A percentile compares a stretch with the other conserved stretches of the same genome.
Evolutionary conservation across 306 rosid species (phyloP).

Genomic region (Crotalaria pallida): DNA sequence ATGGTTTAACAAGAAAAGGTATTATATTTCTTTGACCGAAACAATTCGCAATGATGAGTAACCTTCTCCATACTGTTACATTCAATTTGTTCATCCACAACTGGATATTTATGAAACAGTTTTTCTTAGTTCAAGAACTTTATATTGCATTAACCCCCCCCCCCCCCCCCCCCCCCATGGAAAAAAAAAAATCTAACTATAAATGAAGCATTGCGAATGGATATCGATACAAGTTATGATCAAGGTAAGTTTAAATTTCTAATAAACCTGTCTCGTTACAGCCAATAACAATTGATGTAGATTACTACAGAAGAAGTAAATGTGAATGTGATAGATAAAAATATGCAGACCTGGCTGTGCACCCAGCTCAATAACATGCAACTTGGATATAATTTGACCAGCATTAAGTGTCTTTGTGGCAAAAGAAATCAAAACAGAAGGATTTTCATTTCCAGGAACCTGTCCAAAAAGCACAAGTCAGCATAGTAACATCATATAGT

Average conservation of each 20-base stretch:
- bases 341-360: slow-evolving; percentile 87
- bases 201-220: not conserved
- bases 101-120: not conserved
- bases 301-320: slow-evolving; percentile 4
- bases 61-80: slow-evolving; percentile 8
- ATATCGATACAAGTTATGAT: not conserved
- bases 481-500: not conserved
- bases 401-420: slow-evolving; percentile 92
- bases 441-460: slow-evolving; percentile 93
- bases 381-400: slow-evolving; percentile 86
- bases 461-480: slow-evolving; percentile 25
- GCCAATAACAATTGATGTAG: not conserved
- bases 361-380: slow-evolving; percentile 95
- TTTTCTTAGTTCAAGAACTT: not conserved
- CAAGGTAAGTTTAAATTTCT: not conserved
- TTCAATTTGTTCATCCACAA: slow-evolving; percentile 1
- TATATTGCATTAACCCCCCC: not conserved
- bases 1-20: not conserved
- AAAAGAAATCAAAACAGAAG: slow-evolving; percentile 82
- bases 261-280: not conserved
- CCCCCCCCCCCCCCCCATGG: not conserved
- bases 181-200: too few relatives aligned
- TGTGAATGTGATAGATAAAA: slow-evolving; percentile 1
- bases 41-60: not conserved
- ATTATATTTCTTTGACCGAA: slow-evolving; percentile 4